Evolutionary conservation across 139 green algal genomes (phyloP), one percentile per base, ranked within the genome.

Genomic region (Chara braunii): DNA sequence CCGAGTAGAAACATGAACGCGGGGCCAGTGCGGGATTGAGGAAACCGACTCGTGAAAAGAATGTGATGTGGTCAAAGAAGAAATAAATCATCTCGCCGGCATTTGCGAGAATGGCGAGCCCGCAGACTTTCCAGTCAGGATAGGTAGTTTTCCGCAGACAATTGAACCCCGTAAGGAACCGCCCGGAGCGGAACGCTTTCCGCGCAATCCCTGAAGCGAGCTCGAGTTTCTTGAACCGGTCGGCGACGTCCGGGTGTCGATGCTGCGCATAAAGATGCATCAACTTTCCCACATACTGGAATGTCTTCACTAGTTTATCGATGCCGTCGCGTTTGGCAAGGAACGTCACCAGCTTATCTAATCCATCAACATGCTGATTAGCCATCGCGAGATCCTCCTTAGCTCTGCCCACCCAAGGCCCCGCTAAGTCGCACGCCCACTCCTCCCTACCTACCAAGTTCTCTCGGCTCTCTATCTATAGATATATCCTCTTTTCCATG

Each of bases 271-370:
- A 23, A 23, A 24, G 60, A 43, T 68, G 59, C 9, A 45, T 45
- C 22, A 68, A 45, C 59, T 68, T 68, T 43, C 32, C 58, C 22
- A 68, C 45, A 68, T 68, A 68, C 61, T 70, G 61, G 32, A 68
- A 68, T 2, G 61, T 70, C 51, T 70, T 70, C 51, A 70, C 61
- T 32, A 70, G 51, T 51, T 70, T 70, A 51, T 70, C 61, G 29
- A 70, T 70, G 37, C 61, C 61, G 37, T 70, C 61, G 11, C 61
- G 22, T 18, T 70, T 70, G 0, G 61, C 61, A 14, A 70, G 61
- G n/a, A 70, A 70, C n/a, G 48, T 24, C 32, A 70, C 61, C 24
- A 70, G 18, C 51, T 32, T 68, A 29, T 70, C 61, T 28, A 70
- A 34, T 9, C 11, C 8, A 64, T 64, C 54, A 59, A n/a, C n/a